Percentiles rank a stretch among this genome's conserved stretches.
These are phyloP conservation scores for Russula sp. DNA, from an alignment of 768 basidiomycete species.

Conservation along the genomic window DNA sequence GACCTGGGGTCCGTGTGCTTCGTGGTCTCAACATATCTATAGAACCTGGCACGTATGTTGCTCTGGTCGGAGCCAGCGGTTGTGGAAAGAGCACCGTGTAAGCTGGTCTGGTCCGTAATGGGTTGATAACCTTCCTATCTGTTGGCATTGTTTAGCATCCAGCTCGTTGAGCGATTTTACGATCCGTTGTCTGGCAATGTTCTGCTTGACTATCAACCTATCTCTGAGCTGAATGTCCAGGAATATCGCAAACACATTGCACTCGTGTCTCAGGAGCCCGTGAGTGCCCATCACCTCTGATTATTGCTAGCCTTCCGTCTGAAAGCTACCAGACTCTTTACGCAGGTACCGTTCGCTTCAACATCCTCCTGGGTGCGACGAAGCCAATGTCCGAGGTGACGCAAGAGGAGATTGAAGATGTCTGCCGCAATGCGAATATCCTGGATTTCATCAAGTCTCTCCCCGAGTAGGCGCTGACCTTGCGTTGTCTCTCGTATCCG, in stretches of 20 bases:
- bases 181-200: constrained; percentile 65
- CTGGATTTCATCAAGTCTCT: constrained; percentile 80
- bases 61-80: constrained; percentile 72
- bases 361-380: constrained; percentile 76
- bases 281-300: constrained; percentile 20
- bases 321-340: constrained; percentile 52
- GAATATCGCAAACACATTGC: constrained; percentile 83
- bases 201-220: constrained; percentile 58
- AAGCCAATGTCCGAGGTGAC: constrained; percentile 72
- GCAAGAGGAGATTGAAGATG: constrained; percentile 80
- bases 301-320: not conserved
- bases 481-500: not conserved
- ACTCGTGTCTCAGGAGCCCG: constrained; percentile 87
- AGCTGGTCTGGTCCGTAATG: constrained; percentile 26
- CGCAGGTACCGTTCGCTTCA: constrained; percentile 80
- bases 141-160: constrained; percentile 43
- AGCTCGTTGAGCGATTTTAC: constrained; percentile 75
- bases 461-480: constrained; percentile 51
- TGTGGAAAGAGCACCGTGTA: constrained; percentile 76
- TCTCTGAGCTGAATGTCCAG: constrained; percentile 70
- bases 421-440: constrained; percentile 80
- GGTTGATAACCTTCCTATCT: not conserved
- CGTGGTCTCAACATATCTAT: constrained; percentile 65
- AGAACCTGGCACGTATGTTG: constrained; percentile 70
- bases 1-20: constrained; percentile 77